Evolutionary conservation across 345 rosid genomes (phyloP), one percentile per base, ranked within the genome.

Genomic region (Arabidopsis suecica): DNA sequence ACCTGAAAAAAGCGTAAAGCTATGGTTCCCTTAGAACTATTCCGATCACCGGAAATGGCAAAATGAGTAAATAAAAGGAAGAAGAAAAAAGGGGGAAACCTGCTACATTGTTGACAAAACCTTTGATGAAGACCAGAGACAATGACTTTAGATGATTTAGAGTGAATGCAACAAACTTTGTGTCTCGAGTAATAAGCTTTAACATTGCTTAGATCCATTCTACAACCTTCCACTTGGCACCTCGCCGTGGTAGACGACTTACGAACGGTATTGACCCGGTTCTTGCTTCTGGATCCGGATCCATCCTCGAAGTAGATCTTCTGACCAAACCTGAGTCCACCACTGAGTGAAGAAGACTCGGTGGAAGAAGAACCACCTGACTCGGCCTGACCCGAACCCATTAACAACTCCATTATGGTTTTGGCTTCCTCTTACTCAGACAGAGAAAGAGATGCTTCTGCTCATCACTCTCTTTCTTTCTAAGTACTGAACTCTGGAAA

Each of bases 61-160:
- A 63, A 48, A 41, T 0, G 11, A 32, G 68, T 75, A 59, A 38
- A 37, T 48, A 50, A 50, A 58, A 67, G 12, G 18, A 13, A 54
- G 32, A 28, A 3, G 36, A 33, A 70, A 1, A 37, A 55, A 12
- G 34, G 0, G 33, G 7, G 23, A 77, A 69, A 94, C 99, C 97
- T 90, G 88, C 99, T 95, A 65, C 99, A 95, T 86, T 95, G 99
- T 57, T 95, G 98, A 78, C 98, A 93, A 77, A 93, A 93, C 80
- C 99, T 86, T 84, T 91, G 97, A 76, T 82, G 83, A 67, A 92
- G 79, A 65, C 97, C 97, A 69, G 85, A 83, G 79, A 94, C 97
- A 78, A 86, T 72, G 77, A 89, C 99, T 57, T 71, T 82, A 32
- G 97, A 78, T 54, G 93, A 79, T 74, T 94, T 94, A 3, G 98